Percentiles rank a stretch among this genome's conserved stretches.
Evolutionary conservation across 208 protist species (phyloP).

Genomic region (Zelonia costaricensis): DNA sequence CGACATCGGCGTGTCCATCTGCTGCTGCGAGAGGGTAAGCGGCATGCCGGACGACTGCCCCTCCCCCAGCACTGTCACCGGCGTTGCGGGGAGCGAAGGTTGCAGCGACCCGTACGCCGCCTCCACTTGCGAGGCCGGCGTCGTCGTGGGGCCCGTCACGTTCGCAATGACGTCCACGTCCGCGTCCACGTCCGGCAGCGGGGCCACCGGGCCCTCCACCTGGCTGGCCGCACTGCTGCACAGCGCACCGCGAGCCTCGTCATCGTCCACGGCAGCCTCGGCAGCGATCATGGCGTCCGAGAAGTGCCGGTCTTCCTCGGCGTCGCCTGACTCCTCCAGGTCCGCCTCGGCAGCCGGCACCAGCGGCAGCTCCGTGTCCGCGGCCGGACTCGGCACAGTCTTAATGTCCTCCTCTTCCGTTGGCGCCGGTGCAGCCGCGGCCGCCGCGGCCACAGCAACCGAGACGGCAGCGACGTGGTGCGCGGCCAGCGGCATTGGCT

Average conservation of each 20-base stretch:
- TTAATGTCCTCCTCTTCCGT: too few relatives aligned
- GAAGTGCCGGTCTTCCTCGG: not conserved
- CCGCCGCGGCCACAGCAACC: not conserved
- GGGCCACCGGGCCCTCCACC: not conserved
- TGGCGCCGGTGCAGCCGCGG: too few relatives aligned
- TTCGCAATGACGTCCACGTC: too few relatives aligned
- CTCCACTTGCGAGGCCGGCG: not conserved
- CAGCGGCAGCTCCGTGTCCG: too few relatives aligned
- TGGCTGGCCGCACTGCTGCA: not conserved
- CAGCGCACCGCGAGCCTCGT: not conserved
- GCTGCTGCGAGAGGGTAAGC: not conserved
- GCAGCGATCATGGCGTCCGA: not conserved
- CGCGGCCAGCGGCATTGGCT: too few relatives aligned
- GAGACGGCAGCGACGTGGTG: not conserved
- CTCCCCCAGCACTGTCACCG: not conserved
- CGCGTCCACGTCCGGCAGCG: not conserved
- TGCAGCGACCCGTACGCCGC: not conserved
- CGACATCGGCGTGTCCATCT: not conserved
- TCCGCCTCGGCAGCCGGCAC: too few relatives aligned
- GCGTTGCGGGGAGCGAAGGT: not conserved
- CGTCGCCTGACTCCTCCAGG: too few relatives aligned
- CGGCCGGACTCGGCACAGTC: too few relatives aligned
- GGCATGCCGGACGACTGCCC: not conserved
- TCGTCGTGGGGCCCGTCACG: not conserved
- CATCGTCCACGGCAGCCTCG: not conserved